Evolutionary conservation across 1,284 basidiomycete species (phyloP).

Genomic region (Ceratobasidium sp.): DNA sequence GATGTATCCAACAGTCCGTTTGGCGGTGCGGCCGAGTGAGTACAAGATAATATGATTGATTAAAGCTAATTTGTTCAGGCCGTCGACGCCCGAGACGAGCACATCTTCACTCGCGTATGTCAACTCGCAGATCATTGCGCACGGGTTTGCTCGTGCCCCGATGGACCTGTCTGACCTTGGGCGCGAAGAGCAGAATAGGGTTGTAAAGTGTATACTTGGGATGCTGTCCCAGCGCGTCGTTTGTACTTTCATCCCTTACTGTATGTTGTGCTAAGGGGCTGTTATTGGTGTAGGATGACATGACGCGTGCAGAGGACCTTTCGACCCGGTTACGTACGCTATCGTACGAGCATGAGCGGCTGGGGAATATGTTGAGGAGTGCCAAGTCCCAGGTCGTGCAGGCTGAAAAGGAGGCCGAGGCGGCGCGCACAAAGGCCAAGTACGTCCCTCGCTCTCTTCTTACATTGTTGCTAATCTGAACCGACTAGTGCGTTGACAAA

Average conservation of each 20-base stretch:
- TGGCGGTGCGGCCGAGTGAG: slow-evolving; percentile 35
- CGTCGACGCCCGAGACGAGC: slow-evolving; percentile 46
- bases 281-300: slow-evolving; percentile 72
- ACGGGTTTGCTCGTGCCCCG: slow-evolving; percentile 78
- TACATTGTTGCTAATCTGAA: neutral
- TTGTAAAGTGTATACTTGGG: slow-evolving; percentile 81
- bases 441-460: slow-evolving; percentile 59
- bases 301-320: slow-evolving; percentile 81
- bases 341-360: slow-evolving; percentile 85
- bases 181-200: slow-evolving; percentile 72
- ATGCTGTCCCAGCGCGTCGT: slow-evolving; percentile 85
- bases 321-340: slow-evolving; percentile 81
- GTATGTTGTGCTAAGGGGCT: neutral
- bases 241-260: slow-evolving; percentile 55
- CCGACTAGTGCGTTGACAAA: slow-evolving; percentile 37
- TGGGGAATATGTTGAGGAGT: slow-evolving; percentile 71
- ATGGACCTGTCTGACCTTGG: slow-evolving; percentile 70
- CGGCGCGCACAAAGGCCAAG: slow-evolving; percentile 78
- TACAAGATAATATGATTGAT: neutral
- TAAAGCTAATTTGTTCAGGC: neutral
- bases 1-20: slow-evolving; percentile 46
- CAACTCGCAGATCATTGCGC: slow-evolving; percentile 81
- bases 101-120: slow-evolving; percentile 64
- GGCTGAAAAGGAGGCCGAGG: slow-evolving; percentile 79
- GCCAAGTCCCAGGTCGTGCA: slow-evolving; percentile 72